Evolutionary conservation across 108 stramenopile species (phyloP).

Genomic region (Fragilaria radians): DNA sequence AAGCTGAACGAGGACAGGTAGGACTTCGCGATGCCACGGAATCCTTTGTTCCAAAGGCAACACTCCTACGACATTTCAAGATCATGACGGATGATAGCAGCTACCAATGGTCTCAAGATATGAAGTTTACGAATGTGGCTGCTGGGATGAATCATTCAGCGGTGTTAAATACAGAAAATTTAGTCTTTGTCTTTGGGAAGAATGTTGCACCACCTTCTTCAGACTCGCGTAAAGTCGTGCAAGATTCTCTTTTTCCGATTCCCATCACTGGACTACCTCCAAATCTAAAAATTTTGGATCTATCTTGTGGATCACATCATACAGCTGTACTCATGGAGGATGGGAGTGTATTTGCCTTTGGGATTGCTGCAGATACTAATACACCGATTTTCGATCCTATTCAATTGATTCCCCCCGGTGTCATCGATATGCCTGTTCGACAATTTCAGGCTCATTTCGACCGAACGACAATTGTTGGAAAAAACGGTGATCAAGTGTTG

Average conservation of each 20-base stretch:
- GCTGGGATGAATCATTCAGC: slow-evolving; percentile 74
- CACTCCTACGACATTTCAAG: slow-evolving; percentile 14
- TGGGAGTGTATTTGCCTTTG: slow-evolving; percentile 76
- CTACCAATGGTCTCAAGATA: slow-evolving; percentile 28
- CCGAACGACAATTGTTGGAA: slow-evolving; percentile 69
- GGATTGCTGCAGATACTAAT: slow-evolving; percentile 66
- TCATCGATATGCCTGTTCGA: slow-evolving; percentile 44
- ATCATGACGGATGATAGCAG: slow-evolving; percentile 18
- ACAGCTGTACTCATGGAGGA: slow-evolving; percentile 77
- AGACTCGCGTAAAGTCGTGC: slow-evolving; percentile 2
- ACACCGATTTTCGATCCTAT: slow-evolving; percentile 60
- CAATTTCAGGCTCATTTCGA: slow-evolving; percentile 77
- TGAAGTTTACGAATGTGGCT: slow-evolving; percentile 35
- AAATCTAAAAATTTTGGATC: slow-evolving; percentile 30
- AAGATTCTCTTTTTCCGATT: slow-evolving; percentile 49
- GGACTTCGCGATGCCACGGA: slow-evolving; percentile 32
- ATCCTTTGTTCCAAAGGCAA: slow-evolving; percentile 16
- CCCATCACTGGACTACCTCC: slow-evolving; percentile 52
- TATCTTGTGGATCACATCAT: slow-evolving; percentile 82
- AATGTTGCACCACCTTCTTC: slow-evolving; percentile 28
- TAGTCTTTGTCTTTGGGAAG: slow-evolving; percentile 81
- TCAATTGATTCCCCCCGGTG: slow-evolving; percentile 52
- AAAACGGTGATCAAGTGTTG: slow-evolving; percentile 40
- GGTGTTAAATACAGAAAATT: slow-evolving; percentile 48
- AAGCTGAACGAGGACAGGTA: slow-evolving; percentile 80